Base-by-base conservation (phyloP, 305 asterid species). In the Striga hermonthica region DNA sequence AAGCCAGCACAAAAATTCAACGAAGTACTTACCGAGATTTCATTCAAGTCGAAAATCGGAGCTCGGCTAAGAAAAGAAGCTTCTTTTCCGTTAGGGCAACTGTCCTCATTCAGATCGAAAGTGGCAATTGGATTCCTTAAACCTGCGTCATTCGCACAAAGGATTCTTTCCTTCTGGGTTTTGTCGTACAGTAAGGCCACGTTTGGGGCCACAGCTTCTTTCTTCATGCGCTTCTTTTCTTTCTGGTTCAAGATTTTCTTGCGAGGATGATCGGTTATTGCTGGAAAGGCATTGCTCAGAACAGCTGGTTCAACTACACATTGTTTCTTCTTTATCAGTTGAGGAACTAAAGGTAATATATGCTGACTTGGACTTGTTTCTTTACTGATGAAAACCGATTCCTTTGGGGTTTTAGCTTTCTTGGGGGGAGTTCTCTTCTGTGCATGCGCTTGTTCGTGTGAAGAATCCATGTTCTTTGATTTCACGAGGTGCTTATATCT, bases 31-130 rank as follows among this genome's bases (percentile, higher is more conserved):
- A 92, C 98, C 76, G 94, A 92, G 66, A 90, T 82, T 73, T 89
- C 90, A 66, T 92, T 92, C 49, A 92, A 73, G 82, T 92, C 98
- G 7, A 92, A 89, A 50, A 74, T 77, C 49, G 91, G 97, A 71
- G 88, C 86, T 56, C 83, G 84, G 61, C 70, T 77, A 16, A 75
- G 83, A 67, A 72, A 54, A 41, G 76, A 39, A 61, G 77, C 68
- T 49, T 85, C 95, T 76, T 73, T 82, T 61, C 72, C 75, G 44
- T 74, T 16, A 66, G 65, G 62, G 68, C 66, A 53, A 48, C 65
- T 77, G 41, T 77, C 87, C 64, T 64, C 79, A 76, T 85, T 91
- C 81, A 88, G 73, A 80, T 88, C 94, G 38, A 88, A 81, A 37
- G 70, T 14, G 10, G 77, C 77, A 9, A 62, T 37, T 9, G 78